Percentiles rank a stretch among this genome's conserved stretches.
Conservation (phyloP, 2,329 filamentous ascomycete species). For the Xylariaceae sp. region DNA sequence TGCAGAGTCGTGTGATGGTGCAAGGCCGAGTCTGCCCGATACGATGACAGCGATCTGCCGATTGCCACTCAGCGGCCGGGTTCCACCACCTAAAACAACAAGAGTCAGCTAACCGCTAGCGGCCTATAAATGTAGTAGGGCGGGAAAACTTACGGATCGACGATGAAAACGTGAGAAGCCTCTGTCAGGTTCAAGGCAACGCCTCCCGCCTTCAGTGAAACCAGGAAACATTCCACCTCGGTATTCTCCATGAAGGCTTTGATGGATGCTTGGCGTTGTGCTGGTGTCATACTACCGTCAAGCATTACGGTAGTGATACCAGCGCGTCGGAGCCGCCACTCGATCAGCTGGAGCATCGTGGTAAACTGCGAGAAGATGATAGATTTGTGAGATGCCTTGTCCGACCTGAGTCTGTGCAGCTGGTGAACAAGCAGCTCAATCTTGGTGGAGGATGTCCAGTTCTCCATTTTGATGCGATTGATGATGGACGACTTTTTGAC, state of each 20-base stretch:
- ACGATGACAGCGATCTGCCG: constrained; percentile 87
- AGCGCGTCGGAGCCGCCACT: constrained; percentile 94
- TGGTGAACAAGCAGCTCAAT: constrained; percentile 96
- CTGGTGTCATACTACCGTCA: constrained; percentile 94
- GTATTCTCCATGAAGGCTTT: constrained; percentile 95
- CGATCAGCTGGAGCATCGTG: constrained; percentile 93
- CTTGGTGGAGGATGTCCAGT: constrained; percentile 98
- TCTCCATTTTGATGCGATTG: constrained; percentile 97
- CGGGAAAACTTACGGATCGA: constrained; percentile 73
- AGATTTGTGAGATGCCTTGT: constrained; percentile 91
- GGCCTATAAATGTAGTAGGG: too few relatives aligned
- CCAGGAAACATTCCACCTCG: constrained; percentile 92
- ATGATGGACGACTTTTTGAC: constrained; percentile 97
- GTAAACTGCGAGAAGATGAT: constrained; percentile 98
- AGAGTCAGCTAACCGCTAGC: constrained; percentile 16
- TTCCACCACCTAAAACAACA: constrained; percentile 83
- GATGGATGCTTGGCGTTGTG: constrained; percentile 88
- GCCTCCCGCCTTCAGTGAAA: constrained; percentile 92
- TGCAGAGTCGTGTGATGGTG: constrained; percentile 89
- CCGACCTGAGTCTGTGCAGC: constrained; percentile 84
- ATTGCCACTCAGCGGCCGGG: constrained; percentile 99
- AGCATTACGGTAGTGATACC: constrained; percentile 98
- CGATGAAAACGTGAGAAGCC: constrained; percentile 90
- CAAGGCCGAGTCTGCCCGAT: constrained; percentile 94
- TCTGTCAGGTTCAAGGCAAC: constrained; percentile 95